Percentiles rank a stretch among this genome's conserved stretches.
phyloP scores from a whole-genome alignment of 352 stramenopile species.

The Globisporangium alternatum region DNA sequence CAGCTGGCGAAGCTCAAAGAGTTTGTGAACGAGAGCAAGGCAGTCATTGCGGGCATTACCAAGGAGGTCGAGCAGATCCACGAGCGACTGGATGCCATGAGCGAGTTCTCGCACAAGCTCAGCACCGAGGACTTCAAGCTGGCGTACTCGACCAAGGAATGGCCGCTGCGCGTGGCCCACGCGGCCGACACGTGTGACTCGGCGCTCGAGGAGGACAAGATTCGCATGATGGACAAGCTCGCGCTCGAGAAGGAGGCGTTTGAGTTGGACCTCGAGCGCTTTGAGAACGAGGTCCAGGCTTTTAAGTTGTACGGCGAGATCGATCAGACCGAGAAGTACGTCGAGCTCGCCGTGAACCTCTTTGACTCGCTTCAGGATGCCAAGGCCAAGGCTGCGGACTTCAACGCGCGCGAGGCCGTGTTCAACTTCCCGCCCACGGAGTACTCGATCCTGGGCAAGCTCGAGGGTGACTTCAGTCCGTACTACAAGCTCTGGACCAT shows the following conservation, averaged over 20 bases:
- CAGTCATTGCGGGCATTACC: slow-evolving; percentile 73
- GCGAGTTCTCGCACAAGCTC: slow-evolving; percentile 86
- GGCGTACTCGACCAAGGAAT: slow-evolving; percentile 88
- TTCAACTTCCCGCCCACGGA: slow-evolving; percentile 93
- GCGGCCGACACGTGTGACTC: slow-evolving; percentile 85
- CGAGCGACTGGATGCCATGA: slow-evolving; percentile 59
- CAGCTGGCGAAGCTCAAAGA: slow-evolving; percentile 88
- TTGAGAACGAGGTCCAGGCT: slow-evolving; percentile 85
- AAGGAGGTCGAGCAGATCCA: slow-evolving; percentile 77
- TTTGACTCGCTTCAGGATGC: slow-evolving; percentile 91
- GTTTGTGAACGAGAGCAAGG: slow-evolving; percentile 85
- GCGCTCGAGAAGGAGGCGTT: slow-evolving; percentile 90
- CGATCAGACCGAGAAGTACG: slow-evolving; percentile 87
- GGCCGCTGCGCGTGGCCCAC: slow-evolving; percentile 76
- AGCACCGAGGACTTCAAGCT: slow-evolving; percentile 87
- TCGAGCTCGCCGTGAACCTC: slow-evolving; percentile 81
- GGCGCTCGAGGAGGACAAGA: slow-evolving; percentile 89
- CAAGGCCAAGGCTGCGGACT: slow-evolving; percentile 88
- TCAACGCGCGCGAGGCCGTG: slow-evolving; percentile 90
- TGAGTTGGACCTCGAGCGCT: slow-evolving; percentile 81
- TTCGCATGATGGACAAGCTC: slow-evolving; percentile 93
- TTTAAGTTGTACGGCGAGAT: slow-evolving; percentile 90
- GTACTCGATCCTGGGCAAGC: slow-evolving; percentile 82
- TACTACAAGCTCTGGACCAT: slow-evolving; percentile 96
- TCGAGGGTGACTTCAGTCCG: slow-evolving; percentile 85